Evolutionary conservation across 768 basidiomycete genomes (phyloP), one percentile per base, ranked within the genome.

Genomic region (Amanita fuliginea): DNA sequence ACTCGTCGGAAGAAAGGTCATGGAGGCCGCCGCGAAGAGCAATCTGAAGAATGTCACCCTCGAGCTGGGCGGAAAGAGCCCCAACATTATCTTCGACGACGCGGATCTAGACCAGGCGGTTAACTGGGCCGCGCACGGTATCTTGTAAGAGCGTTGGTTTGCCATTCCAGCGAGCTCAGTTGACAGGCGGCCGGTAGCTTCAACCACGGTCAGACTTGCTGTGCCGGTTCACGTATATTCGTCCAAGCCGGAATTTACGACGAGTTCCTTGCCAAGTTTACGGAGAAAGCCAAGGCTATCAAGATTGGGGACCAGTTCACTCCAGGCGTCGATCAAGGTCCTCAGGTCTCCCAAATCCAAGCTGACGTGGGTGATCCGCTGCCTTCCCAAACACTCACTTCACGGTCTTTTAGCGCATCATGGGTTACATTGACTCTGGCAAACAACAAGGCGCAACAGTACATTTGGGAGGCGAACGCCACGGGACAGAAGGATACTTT

Each of bases 1-100:
- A 1, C 67, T 81, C 35, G 78, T 82, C 19, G 92, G 93, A 7
- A 76, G 88, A 9, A 81, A 80, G 56, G 73, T 95, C 59, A 71
- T 91, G 73, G 78, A 87, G 57, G 83, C 86, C 3, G 76, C 91
- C 2, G 78, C 87, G 1, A 78, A 81, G 62, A 78, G 77, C 26
- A 96, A 95, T 60, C 62, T 96, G 57, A 96, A 95, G 69, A 77
- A 77, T 51, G 81, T 88, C 46, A 86, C 86, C 1, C 77, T 91
- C 28, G 88, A 90, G 64, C 73, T 91, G 19, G 88, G 88, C 13
- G 86, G 85, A 32, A 86, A 88, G 71, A 79, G 73, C 51, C 81
- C 81, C 0, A 77, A 67, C 41, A 72, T 91, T 56, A 71, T 91
- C 54, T 87, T 85, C 58, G 75, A 87, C 54, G 80, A 84, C 53